Evolutionary conservation across 306 rosid species (phyloP).

Genomic region (Carpinus fangiana): DNA sequence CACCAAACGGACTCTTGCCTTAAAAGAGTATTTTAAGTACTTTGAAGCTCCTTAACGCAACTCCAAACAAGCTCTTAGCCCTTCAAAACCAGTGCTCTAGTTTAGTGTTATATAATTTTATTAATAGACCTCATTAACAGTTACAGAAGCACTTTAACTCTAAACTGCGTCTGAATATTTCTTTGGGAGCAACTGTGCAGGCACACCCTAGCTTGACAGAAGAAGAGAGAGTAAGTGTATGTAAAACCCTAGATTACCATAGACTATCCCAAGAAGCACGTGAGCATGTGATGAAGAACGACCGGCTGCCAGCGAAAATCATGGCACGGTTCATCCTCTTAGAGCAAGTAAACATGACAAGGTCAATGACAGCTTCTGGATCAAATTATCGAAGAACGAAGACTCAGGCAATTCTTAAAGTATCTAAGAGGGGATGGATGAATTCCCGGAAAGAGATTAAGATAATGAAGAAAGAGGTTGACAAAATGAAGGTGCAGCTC

Average conservation of each 20-base stretch:
- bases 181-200: slow-evolving; percentile 40
- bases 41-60: no score
- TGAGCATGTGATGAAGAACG: slow-evolving; percentile 63
- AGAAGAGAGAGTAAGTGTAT: slow-evolving; percentile 53
- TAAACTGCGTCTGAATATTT: background rate
- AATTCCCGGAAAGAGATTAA: slow-evolving; percentile 47
- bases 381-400: slow-evolving; percentile 38
- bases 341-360: slow-evolving; percentile 57
- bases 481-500: slow-evolving; percentile 59
- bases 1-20: no score
- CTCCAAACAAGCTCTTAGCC: no score
- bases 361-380: slow-evolving; percentile 37
- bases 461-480: slow-evolving; percentile 62
- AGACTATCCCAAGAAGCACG: slow-evolving; percentile 72
- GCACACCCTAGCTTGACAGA: slow-evolving; percentile 59
- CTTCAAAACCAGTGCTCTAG: background rate
- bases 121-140: background rate
- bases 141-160: background rate
- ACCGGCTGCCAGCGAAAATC: slow-evolving; percentile 57
- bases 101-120: background rate
- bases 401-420: slow-evolving; percentile 40
- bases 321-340: slow-evolving; percentile 45
- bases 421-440: slow-evolving; percentile 34
- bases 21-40: no score
- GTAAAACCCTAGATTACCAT: slow-evolving; percentile 60